phyloP scores from a whole-genome alignment of 2,329 filamentous ascomycete genomes.

The Diaporthe australafricana region DNA sequence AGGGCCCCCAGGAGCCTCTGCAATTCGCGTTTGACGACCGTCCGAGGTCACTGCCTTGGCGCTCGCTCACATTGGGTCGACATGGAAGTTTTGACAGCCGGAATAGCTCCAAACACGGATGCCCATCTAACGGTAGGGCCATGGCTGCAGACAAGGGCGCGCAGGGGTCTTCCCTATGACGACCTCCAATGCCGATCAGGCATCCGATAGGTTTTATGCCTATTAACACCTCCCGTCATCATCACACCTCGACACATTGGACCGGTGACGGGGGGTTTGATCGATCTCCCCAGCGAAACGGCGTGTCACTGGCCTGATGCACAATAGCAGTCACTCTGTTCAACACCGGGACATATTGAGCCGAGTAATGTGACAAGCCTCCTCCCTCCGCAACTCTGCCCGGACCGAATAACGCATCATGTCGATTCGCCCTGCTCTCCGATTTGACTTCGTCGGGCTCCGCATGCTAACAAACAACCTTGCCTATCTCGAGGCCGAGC shows the following conservation, averaged over 20 bases:
- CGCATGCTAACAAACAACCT: not conserved
- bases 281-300: not conserved
- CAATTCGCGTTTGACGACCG: constrained; percentile 21
- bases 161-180: constrained; percentile 17
- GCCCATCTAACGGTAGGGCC: constrained; percentile 17
- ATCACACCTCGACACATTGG: constrained; percentile 2
- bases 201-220: not conserved
- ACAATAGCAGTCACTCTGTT: not conserved
- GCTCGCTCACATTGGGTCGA: not conserved
- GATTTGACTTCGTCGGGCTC: constrained; percentile 16
- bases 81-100: constrained; percentile 32
- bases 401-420: not conserved
- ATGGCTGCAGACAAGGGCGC: constrained; percentile 1
- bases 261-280: constrained; percentile 15
- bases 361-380: constrained; percentile 13
- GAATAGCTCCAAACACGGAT: constrained; percentile 21
- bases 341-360: constrained; percentile 1
- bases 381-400: not conserved
- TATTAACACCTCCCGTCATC: not conserved
- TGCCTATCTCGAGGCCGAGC: not conserved
- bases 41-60: constrained; percentile 20
- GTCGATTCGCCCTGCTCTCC: not conserved
- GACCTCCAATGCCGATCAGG: constrained; percentile 4
- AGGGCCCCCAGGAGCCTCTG: constrained; percentile 15
- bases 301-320: not conserved